phyloP scores from a whole-genome alignment of 176 grass and related monocot genomes.

The Triticum dicoccoides region DNA sequence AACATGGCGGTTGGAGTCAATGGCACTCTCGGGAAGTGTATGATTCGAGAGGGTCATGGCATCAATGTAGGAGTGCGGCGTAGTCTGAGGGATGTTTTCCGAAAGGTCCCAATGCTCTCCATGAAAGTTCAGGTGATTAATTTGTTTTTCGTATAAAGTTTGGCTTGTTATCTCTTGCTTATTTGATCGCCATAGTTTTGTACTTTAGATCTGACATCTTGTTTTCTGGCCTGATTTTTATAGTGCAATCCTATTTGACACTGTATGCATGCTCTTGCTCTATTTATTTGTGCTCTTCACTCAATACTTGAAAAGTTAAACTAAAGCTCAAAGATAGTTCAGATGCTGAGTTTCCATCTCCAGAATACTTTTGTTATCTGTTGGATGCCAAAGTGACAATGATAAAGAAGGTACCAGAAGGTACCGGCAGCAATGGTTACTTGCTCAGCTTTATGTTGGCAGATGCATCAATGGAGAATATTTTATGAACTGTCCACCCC shows the following conservation, averaged over 20 bases:
- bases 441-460: neutral
- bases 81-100: constrained; percentile 88
- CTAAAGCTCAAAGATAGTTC: neutral
- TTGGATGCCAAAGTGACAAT: neutral
- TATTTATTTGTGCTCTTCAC: neutral
- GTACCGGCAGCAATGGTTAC: neutral
- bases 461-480: neutral
- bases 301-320: neutral
- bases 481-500: neutral
- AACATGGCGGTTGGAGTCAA: constrained; percentile 92
- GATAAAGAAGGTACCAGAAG: neutral
- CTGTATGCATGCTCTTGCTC: neutral
- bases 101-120: constrained; percentile 71
- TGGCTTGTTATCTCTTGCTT: neutral
- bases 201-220: neutral
- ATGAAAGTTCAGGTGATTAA: constrained; percentile 74
- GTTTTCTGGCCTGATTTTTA: neutral
- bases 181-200: neutral
- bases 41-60: constrained; percentile 75
- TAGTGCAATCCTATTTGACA: neutral
- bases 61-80: constrained; percentile 88
- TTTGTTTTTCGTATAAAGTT: constrained; percentile 11
- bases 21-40: constrained; percentile 71
- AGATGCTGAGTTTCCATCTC: neutral
- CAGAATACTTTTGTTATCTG: neutral